phyloP scores from a whole-genome alignment of 305 asterid species.

The Lippia alba region DNA sequence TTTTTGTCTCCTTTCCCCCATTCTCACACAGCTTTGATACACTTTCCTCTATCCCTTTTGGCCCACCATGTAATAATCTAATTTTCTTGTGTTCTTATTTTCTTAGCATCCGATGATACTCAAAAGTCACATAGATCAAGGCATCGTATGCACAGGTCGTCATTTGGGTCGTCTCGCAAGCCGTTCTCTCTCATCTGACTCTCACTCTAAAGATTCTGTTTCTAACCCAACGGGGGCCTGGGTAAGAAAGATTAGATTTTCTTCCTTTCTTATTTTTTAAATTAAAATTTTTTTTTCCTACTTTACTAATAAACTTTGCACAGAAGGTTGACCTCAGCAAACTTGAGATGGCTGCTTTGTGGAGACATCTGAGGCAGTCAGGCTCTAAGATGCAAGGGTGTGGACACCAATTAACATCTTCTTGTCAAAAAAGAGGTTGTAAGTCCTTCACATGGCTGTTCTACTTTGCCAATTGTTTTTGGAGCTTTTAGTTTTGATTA shows the following conservation, averaged over 20 bases:
- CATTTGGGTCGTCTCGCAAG: conserved; percentile 58
- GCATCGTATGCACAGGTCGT: conserved; percentile 58
- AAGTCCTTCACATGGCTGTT: neutral
- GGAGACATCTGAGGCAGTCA: conserved; percentile 88
- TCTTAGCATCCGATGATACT: conserved; percentile 75
- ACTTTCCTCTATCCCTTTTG: conserved; percentile 30
- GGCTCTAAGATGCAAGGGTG: too few relatives aligned
- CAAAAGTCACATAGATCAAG: conserved; percentile 75
- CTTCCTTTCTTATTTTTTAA: neutral
- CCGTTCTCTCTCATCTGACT: conserved; percentile 64
- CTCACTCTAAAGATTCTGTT: conserved; percentile 70
- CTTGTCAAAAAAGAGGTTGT: too few relatives aligned
- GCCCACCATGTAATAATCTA: conserved; percentile 36
- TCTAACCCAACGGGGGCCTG: conserved; percentile 57
- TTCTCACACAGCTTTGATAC: conserved; percentile 19
- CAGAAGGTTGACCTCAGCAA: conserved; percentile 89
- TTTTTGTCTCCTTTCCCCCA: conserved; percentile 5
- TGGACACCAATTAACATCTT: too few relatives aligned
- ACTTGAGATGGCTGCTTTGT: conserved; percentile 82
- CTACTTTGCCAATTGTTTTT: conserved; percentile 8
- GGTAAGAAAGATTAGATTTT: conserved; percentile 40
- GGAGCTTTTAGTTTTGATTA: neutral
- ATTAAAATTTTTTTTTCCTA: neutral
- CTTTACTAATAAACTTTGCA: neutral
- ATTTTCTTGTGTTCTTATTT: conserved; percentile 20